Evolutionary conservation across 2,329 filamentous ascomycete species (phyloP), one percentile per base, ranked within the genome.

Genomic region (Raffaelea albimanens): DNA sequence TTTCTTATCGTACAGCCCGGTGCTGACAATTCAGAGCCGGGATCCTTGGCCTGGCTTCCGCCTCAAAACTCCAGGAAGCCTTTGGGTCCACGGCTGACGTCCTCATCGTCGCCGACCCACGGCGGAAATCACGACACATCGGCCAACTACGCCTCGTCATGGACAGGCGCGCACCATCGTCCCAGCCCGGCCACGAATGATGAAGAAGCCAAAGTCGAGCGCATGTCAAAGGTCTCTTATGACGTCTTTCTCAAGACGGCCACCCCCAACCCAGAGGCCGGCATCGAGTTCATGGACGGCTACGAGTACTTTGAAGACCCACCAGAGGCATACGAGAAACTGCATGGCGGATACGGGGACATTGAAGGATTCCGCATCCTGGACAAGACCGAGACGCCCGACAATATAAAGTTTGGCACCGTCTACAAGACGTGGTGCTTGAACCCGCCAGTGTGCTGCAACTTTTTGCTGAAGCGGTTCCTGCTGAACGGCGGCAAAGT

Each of bases 341-440:
- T 43, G 7, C 19, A 38, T 16, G 45, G 31, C 29, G 41, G 40
- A 11, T 50, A 48, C 0, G 55, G 56, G 9, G 64, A 69, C 19
- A 55, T 57, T 19, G 51, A 66, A 16, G 59, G 59, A 2, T 52
- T 69, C 48, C 56, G 64, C 19, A 49, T 66, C 20, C 59, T 70
- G 18, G 34, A 51, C 0, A 18, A 48, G 0, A 49, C 58, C 2
- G 69, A 74, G 45, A 55, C 75, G 2, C 73, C 72, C 0, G 55
- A 61, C 0, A 58, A 57, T 10, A 66, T 72, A 0, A 53, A 49
- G 22, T 60, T 71, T 51, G 73, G 70, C 0, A 72, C 65, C 33
- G 67, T 71, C 56, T 77, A 76, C 51, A 59, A 69, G 14, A 75
- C 72, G 0, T 76, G 71, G 60, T 76, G 71, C 50, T 59, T 76